Evolutionary conservation across 306 rosid species (phyloP).

Genomic region (Quercus berberidifolia): DNA sequence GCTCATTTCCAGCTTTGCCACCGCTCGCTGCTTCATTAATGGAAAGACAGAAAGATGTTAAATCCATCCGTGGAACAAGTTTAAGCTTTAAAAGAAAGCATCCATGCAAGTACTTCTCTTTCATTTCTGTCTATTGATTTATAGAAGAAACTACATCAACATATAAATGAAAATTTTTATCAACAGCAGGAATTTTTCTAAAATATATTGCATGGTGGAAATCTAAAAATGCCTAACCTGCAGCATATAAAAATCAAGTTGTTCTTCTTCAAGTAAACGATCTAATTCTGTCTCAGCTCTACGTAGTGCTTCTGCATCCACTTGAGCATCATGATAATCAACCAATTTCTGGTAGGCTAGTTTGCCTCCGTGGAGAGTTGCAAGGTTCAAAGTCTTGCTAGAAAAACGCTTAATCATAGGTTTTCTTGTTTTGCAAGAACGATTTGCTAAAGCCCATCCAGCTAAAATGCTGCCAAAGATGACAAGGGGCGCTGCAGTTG

Average conservation of each 20-base stretch:
- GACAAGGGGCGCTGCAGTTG: not conserved
- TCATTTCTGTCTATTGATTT: too few species aligned
- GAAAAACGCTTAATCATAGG: not conserved
- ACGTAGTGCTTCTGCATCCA: constrained; percentile 2
- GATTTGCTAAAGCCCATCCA: constrained; percentile 13
- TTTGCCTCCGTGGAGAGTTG: constrained; percentile 46
- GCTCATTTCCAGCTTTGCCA: constrained; percentile 51
- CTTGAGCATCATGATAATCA: constrained; percentile 33
- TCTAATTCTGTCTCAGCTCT: constrained; percentile 1
- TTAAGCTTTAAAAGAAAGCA: not conserved
- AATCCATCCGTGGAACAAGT: not conserved
- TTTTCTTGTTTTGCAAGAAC: not conserved
- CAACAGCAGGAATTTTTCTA: too few species aligned
- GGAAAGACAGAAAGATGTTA: not conserved
- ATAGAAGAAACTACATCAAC: not conserved
- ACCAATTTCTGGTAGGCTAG: constrained; percentile 38
- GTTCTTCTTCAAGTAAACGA: constrained; percentile 12
- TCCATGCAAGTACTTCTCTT: not conserved
- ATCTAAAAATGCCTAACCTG: constrained; percentile 40
- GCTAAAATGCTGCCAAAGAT: constrained; percentile 25
- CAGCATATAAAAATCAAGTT: constrained; percentile 35
- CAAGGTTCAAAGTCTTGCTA: constrained; percentile 37
- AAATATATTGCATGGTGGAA: too few species aligned
- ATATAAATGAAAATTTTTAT: not conserved
- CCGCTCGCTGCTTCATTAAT: constrained; percentile 21